Evolutionary conservation across 305 asterid genomes (phyloP).

Genomic region (Lippia alba): DNA sequence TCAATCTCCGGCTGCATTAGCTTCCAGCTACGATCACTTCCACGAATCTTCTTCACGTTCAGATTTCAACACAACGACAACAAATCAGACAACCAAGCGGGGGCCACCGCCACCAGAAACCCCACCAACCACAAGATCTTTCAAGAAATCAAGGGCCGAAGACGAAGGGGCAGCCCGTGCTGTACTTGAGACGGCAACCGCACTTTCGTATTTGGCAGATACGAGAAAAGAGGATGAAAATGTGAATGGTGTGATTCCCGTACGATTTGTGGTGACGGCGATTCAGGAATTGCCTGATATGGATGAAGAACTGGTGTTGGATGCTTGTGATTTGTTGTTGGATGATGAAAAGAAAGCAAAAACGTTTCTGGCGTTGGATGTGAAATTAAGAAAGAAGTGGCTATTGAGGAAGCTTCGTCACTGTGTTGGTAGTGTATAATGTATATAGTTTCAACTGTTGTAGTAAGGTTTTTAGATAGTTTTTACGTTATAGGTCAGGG

Average conservation of each 20-base stretch:
- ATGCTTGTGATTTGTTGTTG: conserved; percentile 46
- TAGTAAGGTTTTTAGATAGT: not conserved
- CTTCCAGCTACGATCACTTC: conserved; percentile 30
- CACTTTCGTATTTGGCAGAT: conserved; percentile 32
- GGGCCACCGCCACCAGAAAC: conserved; percentile 20
- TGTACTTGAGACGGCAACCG: conserved; percentile 29
- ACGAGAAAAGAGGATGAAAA: conserved; percentile 26
- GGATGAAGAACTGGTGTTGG: conserved; percentile 49
- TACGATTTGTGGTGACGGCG: conserved; percentile 38
- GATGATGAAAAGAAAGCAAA: conserved; percentile 49
- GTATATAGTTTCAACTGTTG: not conserved
- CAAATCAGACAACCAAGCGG: conserved; percentile 32
- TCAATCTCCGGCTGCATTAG: conserved; percentile 40
- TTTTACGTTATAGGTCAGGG: no score
- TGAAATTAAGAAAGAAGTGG: conserved; percentile 47
- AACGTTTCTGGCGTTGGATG: conserved; percentile 42
- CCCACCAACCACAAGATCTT: conserved; percentile 21
- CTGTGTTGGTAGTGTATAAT: not conserved
- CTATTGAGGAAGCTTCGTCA: conserved; percentile 46
- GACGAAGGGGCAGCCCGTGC: conserved; percentile 35
- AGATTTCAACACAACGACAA: not conserved
- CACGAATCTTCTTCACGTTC: conserved; percentile 33
- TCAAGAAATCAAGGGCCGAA: conserved; percentile 34
- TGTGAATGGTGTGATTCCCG: conserved; percentile 24
- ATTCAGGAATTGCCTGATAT: conserved; percentile 45